phyloP scores from a whole-genome alignment of 345 rosid genomes.

The Linum usitatissimum region DNA sequence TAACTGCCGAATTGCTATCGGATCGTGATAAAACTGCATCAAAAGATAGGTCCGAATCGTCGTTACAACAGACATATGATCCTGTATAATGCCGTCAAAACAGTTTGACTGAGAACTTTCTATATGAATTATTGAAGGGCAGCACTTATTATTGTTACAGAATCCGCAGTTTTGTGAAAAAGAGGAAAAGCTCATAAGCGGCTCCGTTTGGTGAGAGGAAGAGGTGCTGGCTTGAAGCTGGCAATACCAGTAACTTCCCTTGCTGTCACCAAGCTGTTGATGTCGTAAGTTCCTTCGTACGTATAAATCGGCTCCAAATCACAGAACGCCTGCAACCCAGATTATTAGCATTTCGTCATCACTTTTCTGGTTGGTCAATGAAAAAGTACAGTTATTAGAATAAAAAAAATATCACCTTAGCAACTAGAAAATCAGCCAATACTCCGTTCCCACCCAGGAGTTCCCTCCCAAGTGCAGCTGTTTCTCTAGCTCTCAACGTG shows the following conservation, averaged over 20 bases:
- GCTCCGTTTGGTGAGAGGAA: conserved; percentile 27
- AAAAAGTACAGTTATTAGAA: too few relatives aligned
- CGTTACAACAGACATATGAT: too few relatives aligned
- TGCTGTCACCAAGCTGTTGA: conserved; percentile 80
- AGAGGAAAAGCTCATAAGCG: conserved; percentile 35
- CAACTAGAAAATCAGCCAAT: conserved; percentile 78
- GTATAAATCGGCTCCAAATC: conserved; percentile 96
- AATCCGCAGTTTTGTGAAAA: too few relatives aligned
- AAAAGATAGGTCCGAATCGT: too few relatives aligned
- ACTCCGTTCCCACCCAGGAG: conserved; percentile 94
- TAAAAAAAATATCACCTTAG: conserved; percentile 42
- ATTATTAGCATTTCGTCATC: not conserved
- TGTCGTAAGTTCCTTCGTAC: conserved; percentile 88
- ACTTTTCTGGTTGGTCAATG: not conserved
- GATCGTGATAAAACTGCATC: too few relatives aligned
- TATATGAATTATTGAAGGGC: too few relatives aligned
- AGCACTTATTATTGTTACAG: too few relatives aligned
- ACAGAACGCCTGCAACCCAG: conserved; percentile 70
- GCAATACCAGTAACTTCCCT: conserved; percentile 87
- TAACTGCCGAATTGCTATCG: too few relatives aligned
- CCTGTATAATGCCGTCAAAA: too few relatives aligned
- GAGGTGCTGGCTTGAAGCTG: conserved; percentile 59
- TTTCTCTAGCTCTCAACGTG: conserved; percentile 63
- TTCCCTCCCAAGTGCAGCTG: conserved; percentile 72
- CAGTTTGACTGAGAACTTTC: too few relatives aligned